Base-by-base conservation (phyloP, 2,329 filamentous ascomycete species). In the Aspergillus chevalieri region DNA sequence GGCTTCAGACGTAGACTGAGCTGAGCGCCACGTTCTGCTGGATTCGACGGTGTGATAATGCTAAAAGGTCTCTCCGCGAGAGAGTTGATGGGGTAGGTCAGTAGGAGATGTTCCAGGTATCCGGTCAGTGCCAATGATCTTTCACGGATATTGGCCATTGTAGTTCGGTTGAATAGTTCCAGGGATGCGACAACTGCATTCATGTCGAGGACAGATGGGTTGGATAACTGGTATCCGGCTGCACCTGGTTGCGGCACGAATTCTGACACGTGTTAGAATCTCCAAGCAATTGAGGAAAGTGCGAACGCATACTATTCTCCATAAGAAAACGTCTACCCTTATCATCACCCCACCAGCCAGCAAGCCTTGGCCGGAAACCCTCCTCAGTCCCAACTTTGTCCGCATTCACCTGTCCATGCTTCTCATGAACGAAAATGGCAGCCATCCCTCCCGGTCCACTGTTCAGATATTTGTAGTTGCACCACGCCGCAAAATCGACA, bases 391-490 rank as follows among this genome's bases (percentile, higher is more conserved):
- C 64, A 6, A 63, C 60, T 15, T 73, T 64, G 26, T 60, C 62
- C 43, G 57, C 57, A 38, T 73, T 63, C 5, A 66, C 65, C 24
- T 58, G 66, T 38, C 85, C 83, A 64, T 94, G 86, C 36, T 74
- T 77, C 63, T 88, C 82, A 66, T 95, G 89, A 7, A 95, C 86
- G 57, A 90, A 95, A 1, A 85, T 74, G 0, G 86, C 89, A 1
- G 82, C 89, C 55, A 94, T 94, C 14, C 84, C 79, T 3, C 90
- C 90, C 0, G 90, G 89, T 0, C 90, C 90, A 22, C 84, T 83
- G 65, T 95, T 95, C 66, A 95, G 80, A 72, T 95, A 95, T 73
- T 95, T 95, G 78, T 95, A 95, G 15, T 85, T 91, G 70, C 90
- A 95, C 90, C 90, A 95, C 47, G 81, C 87, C 14, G 91, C 90